Percentiles rank a stretch among this genome's conserved stretches.
These are phyloP conservation scores for Fomitopsis schrenkii DNA, from an alignment of 1,284 basidiomycete genomes.

Conservation along the genomic window DNA sequence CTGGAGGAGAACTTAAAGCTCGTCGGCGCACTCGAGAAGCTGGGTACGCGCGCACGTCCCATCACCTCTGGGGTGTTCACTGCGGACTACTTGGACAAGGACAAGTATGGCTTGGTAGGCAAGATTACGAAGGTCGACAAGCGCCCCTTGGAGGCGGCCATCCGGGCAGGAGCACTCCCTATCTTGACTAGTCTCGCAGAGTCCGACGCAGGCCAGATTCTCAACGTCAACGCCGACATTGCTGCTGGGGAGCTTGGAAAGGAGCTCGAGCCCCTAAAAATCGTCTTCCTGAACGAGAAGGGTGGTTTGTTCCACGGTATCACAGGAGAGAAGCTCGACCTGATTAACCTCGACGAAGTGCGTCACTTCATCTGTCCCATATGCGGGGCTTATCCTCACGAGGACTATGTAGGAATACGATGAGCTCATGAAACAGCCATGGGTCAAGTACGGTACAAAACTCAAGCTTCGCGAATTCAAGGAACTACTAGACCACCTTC, in stretches of 20 bases:
- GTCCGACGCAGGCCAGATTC: slow-evolving; percentile 87
- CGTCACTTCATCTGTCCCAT: slow-evolving; percentile 9
- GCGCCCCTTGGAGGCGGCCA: slow-evolving; percentile 90
- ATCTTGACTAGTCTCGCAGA: slow-evolving; percentile 93
- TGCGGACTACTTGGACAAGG: slow-evolving; percentile 90
- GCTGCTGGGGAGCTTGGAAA: slow-evolving; percentile 95
- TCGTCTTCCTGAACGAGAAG: slow-evolving; percentile 98
- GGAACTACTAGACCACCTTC: slow-evolving; percentile 96
- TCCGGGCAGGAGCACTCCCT: slow-evolving; percentile 89
- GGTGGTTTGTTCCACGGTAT: slow-evolving; percentile 97
- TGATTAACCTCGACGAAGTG: slow-evolving; percentile 97
- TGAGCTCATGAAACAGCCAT: slow-evolving; percentile 95
- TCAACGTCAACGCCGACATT: slow-evolving; percentile 97
- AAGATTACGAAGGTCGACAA: slow-evolving; percentile 93
- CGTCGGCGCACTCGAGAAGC: slow-evolving; percentile 84
- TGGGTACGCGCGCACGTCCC: slow-evolving; percentile 91
- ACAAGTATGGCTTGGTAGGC: slow-evolving; percentile 93
- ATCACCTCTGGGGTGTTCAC: slow-evolving; percentile 96
- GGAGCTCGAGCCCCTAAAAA: slow-evolving; percentile 97
- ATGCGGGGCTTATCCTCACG: neutral
- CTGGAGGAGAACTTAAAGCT: slow-evolving; percentile 93
- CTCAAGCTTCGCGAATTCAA: slow-evolving; percentile 99
- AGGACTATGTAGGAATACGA: slow-evolving; percentile 78
- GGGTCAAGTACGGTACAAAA: slow-evolving; percentile 99
- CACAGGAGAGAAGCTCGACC: slow-evolving; percentile 90